Evolutionary conservation across 345 rosid genomes (phyloP), one percentile per base, ranked within the genome.

Genomic region (Corchorus olitorius): DNA sequence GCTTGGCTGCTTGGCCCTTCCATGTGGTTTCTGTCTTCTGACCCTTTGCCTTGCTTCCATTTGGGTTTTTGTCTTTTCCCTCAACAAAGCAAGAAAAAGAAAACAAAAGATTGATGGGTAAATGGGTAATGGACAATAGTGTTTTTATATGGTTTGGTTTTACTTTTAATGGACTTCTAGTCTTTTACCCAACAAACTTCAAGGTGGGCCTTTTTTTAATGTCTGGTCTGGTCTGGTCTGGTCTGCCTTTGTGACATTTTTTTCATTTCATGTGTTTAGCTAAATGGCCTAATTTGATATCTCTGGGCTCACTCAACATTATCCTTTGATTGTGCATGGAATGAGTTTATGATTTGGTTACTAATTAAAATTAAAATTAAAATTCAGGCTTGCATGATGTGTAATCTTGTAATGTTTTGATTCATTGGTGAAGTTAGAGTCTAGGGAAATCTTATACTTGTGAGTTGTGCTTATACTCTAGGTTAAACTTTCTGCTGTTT

Each of bases 11-110:
- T 39, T 9, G 27, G n/a, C n/a, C 49, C 33, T 6, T n/a, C 49
- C 69, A 39, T n/a, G 33, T 65, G 69, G 48, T 41, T 62, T 65
- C 69, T 41, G 66, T 62, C 66, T 15, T 35, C 66, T 34, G 20
- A 9, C 48, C 48, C 48, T 45, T 45, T 45, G 10, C 66, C 12
- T 27, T 27, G 27, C 27, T 27, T 27, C 45, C 66, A 56, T 62
- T 62, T 14, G 45, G 43, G 37, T 60, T 27, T 15, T 6, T 6
- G 19, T 61, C 45, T 34, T 61, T 34, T 34, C 35, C 66, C 2
- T 1, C 43, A 39, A 0, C 13, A 62, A 20, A 22, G 1, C 20
- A 22, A 9, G 22, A 58, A 19, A 2, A 20, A 0, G 11, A 4
- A 49, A 12, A 49, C 17, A 49, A 56, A 58, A 6, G 8, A 34